Evolutionary conservation across 1,139 yeast genomes (phyloP).

Genomic region (Hemisphaericaspora lyxosophila): DNA sequence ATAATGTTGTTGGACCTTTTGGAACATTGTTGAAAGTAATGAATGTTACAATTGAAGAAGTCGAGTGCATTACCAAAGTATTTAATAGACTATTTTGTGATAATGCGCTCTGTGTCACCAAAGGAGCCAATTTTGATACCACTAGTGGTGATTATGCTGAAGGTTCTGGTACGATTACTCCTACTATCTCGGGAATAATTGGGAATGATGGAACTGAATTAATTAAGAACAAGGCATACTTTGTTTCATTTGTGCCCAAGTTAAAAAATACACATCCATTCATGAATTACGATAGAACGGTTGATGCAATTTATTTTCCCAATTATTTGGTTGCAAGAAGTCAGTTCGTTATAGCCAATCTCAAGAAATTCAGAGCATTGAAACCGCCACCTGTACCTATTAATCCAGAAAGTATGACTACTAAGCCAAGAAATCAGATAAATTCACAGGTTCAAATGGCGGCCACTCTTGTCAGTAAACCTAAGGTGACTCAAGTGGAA

Average conservation of each 20-base stretch:
- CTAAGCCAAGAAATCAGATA: too few species aligned
- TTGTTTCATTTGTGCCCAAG: slow-evolving; percentile 19
- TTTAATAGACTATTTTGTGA: slow-evolving; percentile 20
- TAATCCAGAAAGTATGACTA: background rate
- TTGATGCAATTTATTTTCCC: slow-evolving; percentile 18
- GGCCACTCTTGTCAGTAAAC: background rate
- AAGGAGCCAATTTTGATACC: slow-evolving; percentile 10
- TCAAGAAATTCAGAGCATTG: slow-evolving; percentile 10
- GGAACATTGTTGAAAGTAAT: slow-evolving; percentile 12
- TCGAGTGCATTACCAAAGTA: slow-evolving; percentile 8
- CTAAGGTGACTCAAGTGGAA: background rate
- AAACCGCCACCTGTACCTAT: background rate
- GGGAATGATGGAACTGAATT: slow-evolving; percentile 12
- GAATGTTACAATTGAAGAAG: slow-evolving; percentile 5
- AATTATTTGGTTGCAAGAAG: slow-evolving; percentile 11
- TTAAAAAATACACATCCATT: slow-evolving; percentile 6
- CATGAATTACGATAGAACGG: slow-evolving; percentile 8
- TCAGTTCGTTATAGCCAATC: slow-evolving; percentile 6
- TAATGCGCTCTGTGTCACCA: slow-evolving; percentile 12
- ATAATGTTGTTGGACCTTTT: slow-evolving; percentile 16
- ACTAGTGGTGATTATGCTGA: slow-evolving; percentile 7
- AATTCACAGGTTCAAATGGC: background rate
- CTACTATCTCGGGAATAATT: slow-evolving; percentile 12
- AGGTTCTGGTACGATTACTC: slow-evolving; percentile 16
- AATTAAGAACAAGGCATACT: slow-evolving; percentile 8